phyloP scores from a whole-genome alignment of 768 basidiomycete species.

The Lentinula lateritia region DNA sequence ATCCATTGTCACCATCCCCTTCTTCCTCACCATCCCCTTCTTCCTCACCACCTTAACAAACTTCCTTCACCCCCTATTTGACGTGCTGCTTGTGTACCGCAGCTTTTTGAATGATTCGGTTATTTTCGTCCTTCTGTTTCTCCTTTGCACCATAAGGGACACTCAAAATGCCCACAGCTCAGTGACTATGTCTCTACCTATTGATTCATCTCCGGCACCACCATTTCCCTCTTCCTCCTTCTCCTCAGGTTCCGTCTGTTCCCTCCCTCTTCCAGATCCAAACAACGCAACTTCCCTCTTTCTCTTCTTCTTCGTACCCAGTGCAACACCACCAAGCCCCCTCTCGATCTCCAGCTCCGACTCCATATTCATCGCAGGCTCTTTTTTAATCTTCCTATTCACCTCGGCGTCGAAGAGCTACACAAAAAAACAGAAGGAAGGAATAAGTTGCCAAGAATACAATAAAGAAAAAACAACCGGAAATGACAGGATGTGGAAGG shows the following conservation, averaged over 20 bases:
- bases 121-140: no score
- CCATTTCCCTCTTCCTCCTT: not conserved
- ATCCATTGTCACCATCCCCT: no score
- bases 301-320: not conserved
- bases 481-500: no score
- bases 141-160: no score
- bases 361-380: constrained; percentile 55
- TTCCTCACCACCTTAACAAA: no score
- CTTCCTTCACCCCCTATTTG: no score
- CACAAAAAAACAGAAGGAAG: not conserved
- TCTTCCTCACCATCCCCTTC: no score
- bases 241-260: no score
- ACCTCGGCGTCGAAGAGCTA: constrained; percentile 86
- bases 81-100: no score
- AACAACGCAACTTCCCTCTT: not conserved
- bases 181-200: not conserved
- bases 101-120: no score
- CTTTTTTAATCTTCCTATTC: constrained; percentile 73
- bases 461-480: not conserved
- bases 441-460: not conserved
- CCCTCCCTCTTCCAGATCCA: not conserved
- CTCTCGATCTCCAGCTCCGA: constrained; percentile 14
- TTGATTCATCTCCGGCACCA: not conserved
- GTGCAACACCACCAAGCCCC: no score
- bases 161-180: not conserved